Conservation (phyloP, 768 basidiomycete genomes). For the Lentinula boryana region DNA sequence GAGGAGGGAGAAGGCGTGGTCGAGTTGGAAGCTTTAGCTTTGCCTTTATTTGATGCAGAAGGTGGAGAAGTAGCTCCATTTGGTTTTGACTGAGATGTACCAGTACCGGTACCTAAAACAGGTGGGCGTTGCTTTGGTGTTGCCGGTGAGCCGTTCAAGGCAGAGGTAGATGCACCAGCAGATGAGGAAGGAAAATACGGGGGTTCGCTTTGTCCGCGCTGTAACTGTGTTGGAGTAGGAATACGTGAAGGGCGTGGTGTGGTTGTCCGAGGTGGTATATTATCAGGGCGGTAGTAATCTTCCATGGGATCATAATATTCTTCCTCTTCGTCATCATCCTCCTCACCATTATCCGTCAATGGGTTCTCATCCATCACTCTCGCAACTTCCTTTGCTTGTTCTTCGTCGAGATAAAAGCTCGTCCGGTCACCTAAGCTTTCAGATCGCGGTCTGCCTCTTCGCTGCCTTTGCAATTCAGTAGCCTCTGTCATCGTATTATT, state of each 20-base stretch:
- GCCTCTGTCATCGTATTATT: slow-evolving; percentile 15
- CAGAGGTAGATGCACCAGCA: not conserved
- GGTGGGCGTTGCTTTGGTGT: not conserved
- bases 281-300: slow-evolving; percentile 19
- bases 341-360: slow-evolving; percentile 67
- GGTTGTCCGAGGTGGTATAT: slow-evolving; percentile 23
- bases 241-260: slow-evolving; percentile 33
- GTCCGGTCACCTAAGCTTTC: slow-evolving; percentile 55
- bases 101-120: not conserved
- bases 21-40: slow-evolving; percentile 21
- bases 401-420: slow-evolving; percentile 67
- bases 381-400: slow-evolving; percentile 34
- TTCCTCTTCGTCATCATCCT: slow-evolving; percentile 38
- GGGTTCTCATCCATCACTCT: slow-evolving; percentile 74
- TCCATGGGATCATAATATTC: slow-evolving; percentile 19
- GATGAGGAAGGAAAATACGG: slow-evolving; percentile 20
- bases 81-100: not conserved
- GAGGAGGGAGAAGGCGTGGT: slow-evolving; percentile 24
- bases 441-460: slow-evolving; percentile 43
- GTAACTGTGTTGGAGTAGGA: slow-evolving; percentile 25
- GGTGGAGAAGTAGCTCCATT: not conserved
- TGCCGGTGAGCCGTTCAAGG: not conserved
- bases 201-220: slow-evolving; percentile 33
- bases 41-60: not conserved
- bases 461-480: slow-evolving; percentile 17